Evolutionary conservation across 306 rosid genomes (phyloP), one percentile per base, ranked within the genome.

Genomic region (Datisca glomerata): DNA sequence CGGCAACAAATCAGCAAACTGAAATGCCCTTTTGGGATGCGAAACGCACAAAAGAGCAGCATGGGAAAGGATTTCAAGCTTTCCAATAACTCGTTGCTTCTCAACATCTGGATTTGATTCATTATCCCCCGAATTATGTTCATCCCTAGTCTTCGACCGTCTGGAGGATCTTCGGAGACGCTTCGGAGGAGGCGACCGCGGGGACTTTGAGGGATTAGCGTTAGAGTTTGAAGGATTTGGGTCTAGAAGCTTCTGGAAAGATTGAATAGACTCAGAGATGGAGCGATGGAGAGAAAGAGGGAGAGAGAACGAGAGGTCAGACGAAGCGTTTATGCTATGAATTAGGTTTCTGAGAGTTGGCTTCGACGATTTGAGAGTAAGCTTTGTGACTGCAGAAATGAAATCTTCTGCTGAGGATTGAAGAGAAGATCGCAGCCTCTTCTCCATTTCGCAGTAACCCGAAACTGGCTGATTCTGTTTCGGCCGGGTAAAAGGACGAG

Each of bases 381-480:
- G 63, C 1, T 56, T 66, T 8, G 68, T 21, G 20, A 95, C 91
- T 7, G 68, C 45, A 21, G 61, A 41, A n/a, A 79, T 35, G 29
- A 89, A 89, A 10, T 80, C 83, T 33, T 68, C 49, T 0, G 93
- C 71, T 16, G 95, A 76, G 54, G 82, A 67, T 16, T 57, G 59
- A 4, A 87, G 76, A 51, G 85, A 65, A 15, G 81, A 69, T 15
- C 86, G 86, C 43, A 89, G 80, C 43, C 61, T 72, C 81, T 80
- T 87, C 72, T 67, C 94, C 94, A 79, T 41, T 25, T 18, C 14
- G n/a, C n/a, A n/a, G n/a, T n/a, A n/a, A n/a, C n/a, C n/a, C n/a
- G n/a, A n/a, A n/a, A n/a, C n/a, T n/a, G n/a, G n/a, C n/a, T n/a
- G n/a, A n/a, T n/a, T n/a, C n/a, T n/a, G n/a, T n/a, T n/a, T n/a